phyloP scores from a whole-genome alignment of 306 rosid species.

The Dicorynia guianensis region DNA sequence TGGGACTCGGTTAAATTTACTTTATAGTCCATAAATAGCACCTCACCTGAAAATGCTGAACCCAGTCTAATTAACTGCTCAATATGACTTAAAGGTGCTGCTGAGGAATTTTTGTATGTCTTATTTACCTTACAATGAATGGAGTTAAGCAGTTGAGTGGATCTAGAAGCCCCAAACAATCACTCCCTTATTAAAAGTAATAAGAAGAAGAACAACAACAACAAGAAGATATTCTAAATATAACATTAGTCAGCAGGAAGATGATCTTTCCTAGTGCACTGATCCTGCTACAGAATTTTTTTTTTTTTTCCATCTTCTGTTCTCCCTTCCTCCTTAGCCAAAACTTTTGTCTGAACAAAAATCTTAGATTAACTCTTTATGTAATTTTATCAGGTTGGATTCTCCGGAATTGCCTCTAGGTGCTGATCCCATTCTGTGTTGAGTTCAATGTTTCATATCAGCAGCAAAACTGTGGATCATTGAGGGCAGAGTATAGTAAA shows the following conservation, averaged over 20 bases:
- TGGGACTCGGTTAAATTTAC: background rate
- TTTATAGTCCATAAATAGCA: background rate
- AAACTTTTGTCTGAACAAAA: background rate
- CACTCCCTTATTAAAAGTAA: too few relatives aligned
- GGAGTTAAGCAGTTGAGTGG: constrained; percentile 1
- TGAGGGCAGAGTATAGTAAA: background rate
- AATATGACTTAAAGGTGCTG: background rate
- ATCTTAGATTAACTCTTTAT: background rate
- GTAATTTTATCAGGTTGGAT: constrained; percentile 59
- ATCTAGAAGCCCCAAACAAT: background rate
- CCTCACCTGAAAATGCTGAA: background rate
- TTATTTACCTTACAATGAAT: constrained; percentile 5
- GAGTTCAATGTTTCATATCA: constrained; percentile 33
- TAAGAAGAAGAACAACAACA: too few relatives aligned
- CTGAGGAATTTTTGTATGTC: background rate
- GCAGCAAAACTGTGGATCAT: constrained; percentile 35
- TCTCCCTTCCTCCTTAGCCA: background rate
- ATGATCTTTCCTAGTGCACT: background rate
- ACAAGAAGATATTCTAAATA: background rate
- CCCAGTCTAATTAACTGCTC: background rate
- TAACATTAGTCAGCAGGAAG: background rate
- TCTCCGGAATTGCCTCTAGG: constrained; percentile 56
- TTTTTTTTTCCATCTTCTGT: background rate
- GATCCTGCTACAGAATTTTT: background rate
- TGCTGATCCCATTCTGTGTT: constrained; percentile 56